Conservation (phyloP, 148 eudicot species). For the Linanthus parryae region DNA sequence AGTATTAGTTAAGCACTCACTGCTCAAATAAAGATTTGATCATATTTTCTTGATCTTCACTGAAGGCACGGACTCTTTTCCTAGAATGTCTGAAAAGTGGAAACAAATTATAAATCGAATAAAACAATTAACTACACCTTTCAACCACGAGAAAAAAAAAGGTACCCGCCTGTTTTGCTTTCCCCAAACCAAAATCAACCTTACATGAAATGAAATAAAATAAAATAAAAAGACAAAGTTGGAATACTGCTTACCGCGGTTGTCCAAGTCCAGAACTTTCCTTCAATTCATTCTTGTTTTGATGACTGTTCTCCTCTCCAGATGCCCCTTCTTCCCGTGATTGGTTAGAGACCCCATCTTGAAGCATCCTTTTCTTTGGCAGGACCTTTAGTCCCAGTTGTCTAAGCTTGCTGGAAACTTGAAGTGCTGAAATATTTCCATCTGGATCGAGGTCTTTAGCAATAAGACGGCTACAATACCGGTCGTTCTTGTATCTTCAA, state of each 20-base stretch:
- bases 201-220: too few relatives aligned
- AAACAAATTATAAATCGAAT: neutral
- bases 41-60: constrained; percentile 53
- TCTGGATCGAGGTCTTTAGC: constrained; percentile 55
- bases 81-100: constrained; percentile 46
- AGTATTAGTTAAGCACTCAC: constrained; percentile 38
- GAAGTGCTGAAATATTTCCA: constrained; percentile 47
- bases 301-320: constrained; percentile 17
- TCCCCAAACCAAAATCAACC: too few relatives aligned
- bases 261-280: constrained; percentile 25
- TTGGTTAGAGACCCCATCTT: constrained; percentile 18
- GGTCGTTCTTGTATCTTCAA: constrained; percentile 54
- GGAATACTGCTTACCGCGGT: constrained; percentile 39
- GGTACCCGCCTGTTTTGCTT: too few relatives aligned
- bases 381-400: constrained; percentile 48
- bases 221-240: neutral
- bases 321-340: constrained; percentile 15
- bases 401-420: constrained; percentile 57
- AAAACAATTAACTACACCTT: neutral
- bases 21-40: constrained; percentile 69
- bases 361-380: constrained; percentile 33
- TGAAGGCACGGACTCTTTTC: constrained; percentile 70
- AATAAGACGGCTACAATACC: constrained; percentile 46
- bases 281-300: constrained; percentile 17
- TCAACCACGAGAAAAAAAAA: too few relatives aligned